Evolutionary conservation across 176 grass and related monocot genomes (phyloP), one percentile per base, ranked within the genome.

Genomic region (Aegilops speltoides): DNA sequence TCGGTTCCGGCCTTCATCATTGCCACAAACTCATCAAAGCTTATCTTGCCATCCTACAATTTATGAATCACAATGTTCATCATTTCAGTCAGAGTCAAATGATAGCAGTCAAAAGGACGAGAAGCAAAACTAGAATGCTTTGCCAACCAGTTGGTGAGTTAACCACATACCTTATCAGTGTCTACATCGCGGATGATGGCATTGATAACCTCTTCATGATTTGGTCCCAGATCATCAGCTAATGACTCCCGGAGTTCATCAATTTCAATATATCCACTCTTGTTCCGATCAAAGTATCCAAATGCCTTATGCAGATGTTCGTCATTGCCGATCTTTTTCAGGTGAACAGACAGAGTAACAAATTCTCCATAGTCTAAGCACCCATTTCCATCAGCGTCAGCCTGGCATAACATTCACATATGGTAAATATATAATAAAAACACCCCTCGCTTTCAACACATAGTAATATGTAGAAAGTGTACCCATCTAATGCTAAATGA

Each of bases 1-100:
- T 97, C 95, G 14, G 95, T 97, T 67, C 95, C 95, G 5, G 95
- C 92, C 84, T 97, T 97, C 95, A 97, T 97, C 95, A 97, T 97
- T 66, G 90, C 70, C 13, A 93, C 90, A 64, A 97, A 97, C 68
- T 97, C 95, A 10, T 97, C 95, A 46, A 91, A 97, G 85, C 95
- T 97, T 78, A 97, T 97, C 90, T 89, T 97, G 78, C 95, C 95
- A 88, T 97, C 95, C 52, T 52, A 62, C 15, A 62, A 22, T 70
- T 46, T 14, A 83, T 71, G 48, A 48, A 77, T 38, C 23, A 1
- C 36, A 32, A 36, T 45, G 60, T 25, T 73, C 45, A 29, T 59
- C 22, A 38, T 62, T 74, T 23, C 64, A 15, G 6, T 37, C 20
- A 40, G 3, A 61, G 73, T 10, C n/a, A 71, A 69, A 77, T 65